Percentiles rank a stretch among this genome's conserved stretches.
These are phyloP conservation scores for Pascua sp. DNA, from an alignment of 1,284 basidiomycete genomes.

Conservation along the genomic window DNA sequence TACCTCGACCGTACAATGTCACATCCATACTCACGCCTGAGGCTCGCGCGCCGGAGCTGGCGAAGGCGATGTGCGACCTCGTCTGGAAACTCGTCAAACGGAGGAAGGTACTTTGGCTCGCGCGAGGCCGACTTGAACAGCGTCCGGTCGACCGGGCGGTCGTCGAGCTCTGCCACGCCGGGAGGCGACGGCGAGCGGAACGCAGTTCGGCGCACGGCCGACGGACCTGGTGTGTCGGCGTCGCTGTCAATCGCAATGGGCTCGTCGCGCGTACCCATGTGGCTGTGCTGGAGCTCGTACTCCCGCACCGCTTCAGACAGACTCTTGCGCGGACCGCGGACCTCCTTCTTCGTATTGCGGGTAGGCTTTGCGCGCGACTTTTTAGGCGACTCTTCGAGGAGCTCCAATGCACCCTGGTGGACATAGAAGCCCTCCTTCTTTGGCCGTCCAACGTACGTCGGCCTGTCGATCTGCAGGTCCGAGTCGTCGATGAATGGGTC, in stretches of 20 bases:
- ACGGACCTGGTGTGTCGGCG: conserved; percentile 1
- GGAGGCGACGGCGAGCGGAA: conserved; percentile 13
- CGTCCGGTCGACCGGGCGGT: conserved; percentile 21
- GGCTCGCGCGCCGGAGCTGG: conserved; percentile 21
- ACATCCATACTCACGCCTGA: conserved; percentile 21
- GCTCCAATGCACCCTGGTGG: conserved; percentile 73
- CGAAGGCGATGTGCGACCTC: conserved; percentile 24
- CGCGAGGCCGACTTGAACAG: conserved; percentile 29
- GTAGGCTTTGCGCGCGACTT: conserved; percentile 4
- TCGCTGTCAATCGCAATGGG: conserved; percentile 20
- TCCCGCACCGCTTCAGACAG: conserved; percentile 13
- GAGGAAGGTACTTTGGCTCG: conserved; percentile 32
- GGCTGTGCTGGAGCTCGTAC: background rate
- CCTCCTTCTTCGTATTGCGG: conserved; percentile 18
- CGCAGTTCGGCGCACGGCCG: background rate
- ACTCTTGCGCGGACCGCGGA: conserved; percentile 12
- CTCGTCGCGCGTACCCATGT: conserved; percentile 2
- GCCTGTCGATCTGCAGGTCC: conserved; percentile 82
- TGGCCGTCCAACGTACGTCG: conserved; percentile 86
- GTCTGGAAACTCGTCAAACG: conserved; percentile 30
- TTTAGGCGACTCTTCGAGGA: conserved; percentile 50
- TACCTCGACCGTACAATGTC: background rate
- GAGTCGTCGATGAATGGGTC: conserved; percentile 99
- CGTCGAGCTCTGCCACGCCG: background rate
- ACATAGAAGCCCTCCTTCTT: conserved; percentile 94